Evolutionary conservation across 2,329 filamentous ascomycete genomes (phyloP), one percentile per base, ranked within the genome.

Genomic region (Cryphonectria radicalis): DNA sequence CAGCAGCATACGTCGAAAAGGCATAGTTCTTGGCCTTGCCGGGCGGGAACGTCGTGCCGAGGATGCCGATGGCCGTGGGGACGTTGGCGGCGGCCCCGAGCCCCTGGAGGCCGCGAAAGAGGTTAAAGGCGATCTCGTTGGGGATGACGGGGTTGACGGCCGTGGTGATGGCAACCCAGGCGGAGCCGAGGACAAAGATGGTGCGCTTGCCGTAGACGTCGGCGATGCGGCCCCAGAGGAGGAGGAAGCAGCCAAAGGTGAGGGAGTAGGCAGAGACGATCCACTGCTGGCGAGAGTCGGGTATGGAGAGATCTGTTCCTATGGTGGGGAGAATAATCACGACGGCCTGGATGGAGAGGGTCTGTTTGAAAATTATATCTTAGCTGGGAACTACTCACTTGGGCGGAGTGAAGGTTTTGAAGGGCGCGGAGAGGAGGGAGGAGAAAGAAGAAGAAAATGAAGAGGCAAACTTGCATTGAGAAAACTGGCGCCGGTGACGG

Each of bases 11-110:
- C 32, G 86, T 84, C 53, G 87, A 88, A 74, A 93, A 92, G 1
- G 90, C 90, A 77, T 92, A 91, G 75, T 91, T 92, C 80, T 92
- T 92, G 4, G 90, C 88, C 74, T 88, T 90, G 0, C 91, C 89
- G 0, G 90, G 90, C 0, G 87, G 87, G 69, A 93, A 93, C 0
- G 89, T 92, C 1, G 88, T 87, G 0, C 90, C 90, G 3, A 93
- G 79, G 55, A 93, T 92, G 0, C 91, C 91, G 76, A 93, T 88
- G 0, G 91, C 91, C 0, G 90, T 92, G 0, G 91, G 91, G 0
- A 92, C 89, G 76, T 91, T 92, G 22, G 90, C 89, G 1, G 91
- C 91, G 37, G 89, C 89, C 1, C 90, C 90, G 67, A 93, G 78
- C 1, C 91, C 91, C 74, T 92, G 90, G 10, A 93, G 81, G 0